Evolutionary conservation across 2,329 filamentous ascomycete species (phyloP).

Genomic region (Aspergillus puulaauensis): DNA sequence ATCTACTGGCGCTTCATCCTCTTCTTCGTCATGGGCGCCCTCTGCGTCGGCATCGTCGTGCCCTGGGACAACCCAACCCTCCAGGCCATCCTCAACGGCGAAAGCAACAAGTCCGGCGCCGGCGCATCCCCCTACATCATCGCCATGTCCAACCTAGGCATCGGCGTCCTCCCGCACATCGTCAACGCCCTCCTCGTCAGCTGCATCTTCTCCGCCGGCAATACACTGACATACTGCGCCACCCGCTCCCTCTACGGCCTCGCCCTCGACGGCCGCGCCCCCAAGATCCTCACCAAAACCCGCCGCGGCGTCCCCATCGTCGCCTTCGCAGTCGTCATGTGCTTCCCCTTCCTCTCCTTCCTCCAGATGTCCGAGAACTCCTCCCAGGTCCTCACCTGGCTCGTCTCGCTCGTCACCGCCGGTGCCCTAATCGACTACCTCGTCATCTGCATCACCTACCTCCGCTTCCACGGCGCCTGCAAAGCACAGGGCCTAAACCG

Average conservation of each 20-base stretch:
- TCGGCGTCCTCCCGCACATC: conserved; percentile 57
- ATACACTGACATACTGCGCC: conserved; percentile 56
- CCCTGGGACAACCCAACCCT: conserved; percentile 59
- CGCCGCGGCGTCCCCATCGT: conserved; percentile 62
- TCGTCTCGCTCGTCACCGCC: not conserved
- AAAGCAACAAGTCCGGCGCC: conserved; percentile 45
- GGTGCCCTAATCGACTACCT: not conserved
- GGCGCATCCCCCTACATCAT: conserved; percentile 62
- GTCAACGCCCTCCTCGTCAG: conserved; percentile 58
- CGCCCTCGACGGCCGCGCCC: conserved; percentile 54
- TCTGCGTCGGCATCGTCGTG: conserved; percentile 67
- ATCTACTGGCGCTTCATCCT: conserved; percentile 71
- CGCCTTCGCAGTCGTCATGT: conserved; percentile 28
- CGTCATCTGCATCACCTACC: not conserved
- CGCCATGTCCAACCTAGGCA: conserved; percentile 57
- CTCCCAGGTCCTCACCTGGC: not conserved
- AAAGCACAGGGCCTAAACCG: not conserved
- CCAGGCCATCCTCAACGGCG: conserved; percentile 17
- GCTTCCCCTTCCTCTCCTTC: not conserved
- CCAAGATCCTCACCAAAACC: conserved; percentile 57
- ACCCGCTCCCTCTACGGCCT: conserved; percentile 55
- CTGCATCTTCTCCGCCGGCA: conserved; percentile 58
- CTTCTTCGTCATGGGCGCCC: conserved; percentile 70
- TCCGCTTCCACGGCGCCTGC: not conserved
- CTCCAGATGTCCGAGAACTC: not conserved